Evolutionary conservation across 345 rosid species (phyloP), one percentile per base, ranked within the genome.

Genomic region (Acer saccharum): DNA sequence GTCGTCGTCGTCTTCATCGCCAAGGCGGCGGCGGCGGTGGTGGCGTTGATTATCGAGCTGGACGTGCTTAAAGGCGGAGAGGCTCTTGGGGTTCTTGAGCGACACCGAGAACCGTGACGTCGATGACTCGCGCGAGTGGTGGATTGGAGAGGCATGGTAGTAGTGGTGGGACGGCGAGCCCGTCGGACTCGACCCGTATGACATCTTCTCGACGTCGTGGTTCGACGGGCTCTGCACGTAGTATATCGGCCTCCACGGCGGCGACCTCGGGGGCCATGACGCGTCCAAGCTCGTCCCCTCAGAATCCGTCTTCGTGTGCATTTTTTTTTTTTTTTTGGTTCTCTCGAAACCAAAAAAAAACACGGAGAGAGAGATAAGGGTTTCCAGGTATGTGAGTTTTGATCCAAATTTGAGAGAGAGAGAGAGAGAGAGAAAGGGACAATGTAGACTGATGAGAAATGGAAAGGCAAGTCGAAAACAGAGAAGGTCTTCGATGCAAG

Each of bases 191-290:
- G 98, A 95, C 52, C 95, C 99, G 80, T 85, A 92, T 0, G 99
- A 95, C 99, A 92, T 93, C 81, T 95, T 95, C 88, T 95, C 98
- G 12, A 75, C 93, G 82, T 93, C 98, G 75, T 90, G 93, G 85
- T 93, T 91, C n/a, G 99, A 95, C 0, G 99, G 99, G 83, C 98
- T 95, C 65, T 93, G 99, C 10, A 95, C 98, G 84, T 93, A 93
- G 89, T 93, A 95, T 20, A 92, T 77, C 6, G 94, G 93, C 80
- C 94, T 81, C 65, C 97, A 79, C 0, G 92, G 87, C 11, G 89
- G 92, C 7, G 95, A 89, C 54, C 90, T 81, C 2, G 91, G 90
- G 16, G 82, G 88, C 88, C 94, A 90, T 50, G 90, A 86, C 3
- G 86, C 88, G 82, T 91, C 95, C 10, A 91, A 66, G 76, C 99